phyloP scores from a whole-genome alignment of 2,329 filamentous ascomycete species.

The Cytospora leucostoma region DNA sequence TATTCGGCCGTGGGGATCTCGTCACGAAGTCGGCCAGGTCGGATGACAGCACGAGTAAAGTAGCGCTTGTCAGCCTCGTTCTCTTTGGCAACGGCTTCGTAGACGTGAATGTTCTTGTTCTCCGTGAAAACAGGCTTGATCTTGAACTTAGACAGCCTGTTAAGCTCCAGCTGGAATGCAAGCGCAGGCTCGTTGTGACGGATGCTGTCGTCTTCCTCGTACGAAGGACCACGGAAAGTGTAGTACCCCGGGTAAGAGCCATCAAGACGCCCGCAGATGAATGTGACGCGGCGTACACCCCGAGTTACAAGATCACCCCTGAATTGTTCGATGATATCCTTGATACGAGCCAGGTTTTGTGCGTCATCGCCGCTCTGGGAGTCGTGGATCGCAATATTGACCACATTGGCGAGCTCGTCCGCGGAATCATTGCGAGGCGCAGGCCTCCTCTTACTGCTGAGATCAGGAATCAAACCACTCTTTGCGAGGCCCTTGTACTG shows the following conservation, averaged over 20 bases:
- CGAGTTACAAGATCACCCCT: slow-evolving; percentile 81
- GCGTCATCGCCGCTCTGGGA: slow-evolving; percentile 80
- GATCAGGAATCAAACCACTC: slow-evolving; percentile 67
- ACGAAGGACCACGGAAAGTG: slow-evolving; percentile 92
- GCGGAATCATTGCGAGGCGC: slow-evolving; percentile 56
- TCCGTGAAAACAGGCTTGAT: slow-evolving; percentile 98
- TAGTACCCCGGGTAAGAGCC: slow-evolving; percentile 96
- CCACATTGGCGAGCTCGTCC: slow-evolving; percentile 85
- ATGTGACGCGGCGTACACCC: slow-evolving; percentile 85
- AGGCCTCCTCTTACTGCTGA: slow-evolving; percentile 71
- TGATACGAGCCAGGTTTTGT: slow-evolving; percentile 76
- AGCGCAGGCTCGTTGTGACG: slow-evolving; percentile 95
- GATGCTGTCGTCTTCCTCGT: slow-evolving; percentile 90
- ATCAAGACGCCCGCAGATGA: slow-evolving; percentile 93
- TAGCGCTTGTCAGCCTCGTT: slow-evolving; percentile 97
- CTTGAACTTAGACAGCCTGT: slow-evolving; percentile 91
- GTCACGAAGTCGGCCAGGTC: slow-evolving; percentile 89
- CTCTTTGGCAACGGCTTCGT: slow-evolving; percentile 93
- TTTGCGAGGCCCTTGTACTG: slow-evolving; percentile 44
- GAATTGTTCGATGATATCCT: slow-evolving; percentile 73
- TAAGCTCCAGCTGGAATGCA: slow-evolving; percentile 97
- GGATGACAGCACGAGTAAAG: slow-evolving; percentile 94
- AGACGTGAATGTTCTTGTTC: slow-evolving; percentile 99
- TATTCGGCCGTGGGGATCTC: slow-evolving; percentile 99
- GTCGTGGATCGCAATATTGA: slow-evolving; percentile 90